Evolutionary conservation across 1,284 basidiomycete genomes (phyloP).

Genomic region (Mycosarcoma maydis): DNA sequence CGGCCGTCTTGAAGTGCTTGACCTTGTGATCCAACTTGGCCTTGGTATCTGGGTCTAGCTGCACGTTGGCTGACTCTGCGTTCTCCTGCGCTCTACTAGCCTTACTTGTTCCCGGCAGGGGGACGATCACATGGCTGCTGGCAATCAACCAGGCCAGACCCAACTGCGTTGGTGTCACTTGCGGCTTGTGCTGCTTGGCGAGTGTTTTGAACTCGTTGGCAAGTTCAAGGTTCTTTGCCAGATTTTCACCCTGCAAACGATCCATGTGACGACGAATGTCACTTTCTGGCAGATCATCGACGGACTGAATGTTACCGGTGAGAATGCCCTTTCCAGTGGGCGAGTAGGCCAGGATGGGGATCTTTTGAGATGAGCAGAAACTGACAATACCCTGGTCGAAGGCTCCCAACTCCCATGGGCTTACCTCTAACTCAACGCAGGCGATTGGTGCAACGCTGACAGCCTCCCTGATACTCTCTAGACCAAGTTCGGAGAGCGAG

Average conservation of each 20-base stretch:
- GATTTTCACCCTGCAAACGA: constrained; percentile 70
- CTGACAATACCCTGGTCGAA: constrained; percentile 68
- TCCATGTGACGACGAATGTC: constrained; percentile 70
- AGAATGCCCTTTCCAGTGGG: constrained; percentile 70
- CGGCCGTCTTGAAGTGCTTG: constrained; percentile 22
- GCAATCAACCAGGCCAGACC: constrained; percentile 73
- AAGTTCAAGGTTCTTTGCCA: constrained; percentile 73
- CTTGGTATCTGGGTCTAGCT: constrained; percentile 51
- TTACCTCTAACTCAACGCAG: constrained; percentile 75
- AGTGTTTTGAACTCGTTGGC: constrained; percentile 69
- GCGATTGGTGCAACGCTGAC: constrained; percentile 67
- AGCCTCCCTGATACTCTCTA: constrained; percentile 50
- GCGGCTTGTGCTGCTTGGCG: constrained; percentile 25
- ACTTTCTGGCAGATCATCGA: constrained; percentile 71
- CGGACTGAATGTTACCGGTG: constrained; percentile 72
- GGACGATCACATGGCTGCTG: constrained; percentile 70
- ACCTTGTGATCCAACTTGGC: constrained; percentile 46
- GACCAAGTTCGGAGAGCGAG: constrained; percentile 56
- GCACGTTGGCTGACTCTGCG: constrained; percentile 52
- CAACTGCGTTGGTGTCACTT: constrained; percentile 72
- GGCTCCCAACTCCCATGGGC: constrained; percentile 72
- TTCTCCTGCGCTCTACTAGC: constrained; percentile 63
- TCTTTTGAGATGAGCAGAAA: constrained; percentile 69
- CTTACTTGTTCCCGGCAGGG: constrained; percentile 71
- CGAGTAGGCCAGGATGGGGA: constrained; percentile 74